Conservation (phyloP, 495 filamentous ascomycete species). For the Neurospora sp. region DNA sequence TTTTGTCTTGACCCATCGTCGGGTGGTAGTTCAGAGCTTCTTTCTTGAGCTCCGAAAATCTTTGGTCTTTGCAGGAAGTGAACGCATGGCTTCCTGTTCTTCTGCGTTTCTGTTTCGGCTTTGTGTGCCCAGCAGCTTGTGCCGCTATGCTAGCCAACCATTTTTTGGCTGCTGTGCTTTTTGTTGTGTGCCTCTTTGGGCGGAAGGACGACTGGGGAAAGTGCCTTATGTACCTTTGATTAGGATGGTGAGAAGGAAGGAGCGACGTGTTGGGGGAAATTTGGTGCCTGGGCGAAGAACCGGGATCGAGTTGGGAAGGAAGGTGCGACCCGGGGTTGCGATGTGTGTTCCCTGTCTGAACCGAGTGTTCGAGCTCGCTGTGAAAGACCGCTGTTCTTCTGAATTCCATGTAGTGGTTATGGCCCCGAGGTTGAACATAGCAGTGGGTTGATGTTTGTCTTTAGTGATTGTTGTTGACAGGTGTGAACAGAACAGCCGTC, state of each 20-base stretch:
- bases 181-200: neutral
- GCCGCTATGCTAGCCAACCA: neutral
- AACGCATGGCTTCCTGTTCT: neutral
- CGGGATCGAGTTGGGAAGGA: neutral
- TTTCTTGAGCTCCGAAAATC: neutral
- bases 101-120: neutral
- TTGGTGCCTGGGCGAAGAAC: neutral
- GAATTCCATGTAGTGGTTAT: neutral
- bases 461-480: neutral
- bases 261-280: neutral
- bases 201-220: neutral
- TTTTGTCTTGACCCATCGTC: neutral
- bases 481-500: neutral
- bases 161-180: neutral
- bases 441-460: neutral
- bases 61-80: neutral
- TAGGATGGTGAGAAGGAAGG: neutral
- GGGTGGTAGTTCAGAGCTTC: neutral
- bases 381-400: neutral
- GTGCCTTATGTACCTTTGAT: neutral
- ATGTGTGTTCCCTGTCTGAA: neutral
- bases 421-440: neutral
- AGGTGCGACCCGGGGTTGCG: neutral
- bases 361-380: neutral
- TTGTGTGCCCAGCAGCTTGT: neutral